phyloP scores from a whole-genome alignment of 2,329 filamentous ascomycete species.

The Alternaria sp. region DNA sequence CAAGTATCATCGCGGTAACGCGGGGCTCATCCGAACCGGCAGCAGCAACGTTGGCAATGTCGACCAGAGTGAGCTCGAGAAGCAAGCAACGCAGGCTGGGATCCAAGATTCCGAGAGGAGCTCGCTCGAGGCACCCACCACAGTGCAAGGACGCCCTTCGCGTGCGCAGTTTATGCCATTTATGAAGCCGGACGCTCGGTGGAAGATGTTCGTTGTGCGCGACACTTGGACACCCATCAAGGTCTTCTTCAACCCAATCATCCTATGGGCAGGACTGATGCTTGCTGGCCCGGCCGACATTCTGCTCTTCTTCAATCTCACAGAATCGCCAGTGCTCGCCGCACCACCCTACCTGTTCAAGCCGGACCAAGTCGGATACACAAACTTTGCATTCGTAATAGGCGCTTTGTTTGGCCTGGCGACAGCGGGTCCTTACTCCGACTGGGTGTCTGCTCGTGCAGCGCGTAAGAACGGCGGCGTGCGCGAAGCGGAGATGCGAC shows the following conservation, averaged over 20 bases:
- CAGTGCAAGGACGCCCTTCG: constrained; percentile 51
- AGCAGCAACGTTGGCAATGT: neutral
- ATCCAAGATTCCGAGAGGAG: constrained; percentile 37
- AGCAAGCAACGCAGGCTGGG: constrained; percentile 32
- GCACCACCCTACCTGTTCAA: constrained; percentile 58
- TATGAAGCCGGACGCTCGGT: constrained; percentile 50
- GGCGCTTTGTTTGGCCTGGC: constrained; percentile 63
- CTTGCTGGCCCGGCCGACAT: constrained; percentile 52
- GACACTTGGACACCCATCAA: constrained; percentile 54
- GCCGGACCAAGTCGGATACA: constrained; percentile 58
- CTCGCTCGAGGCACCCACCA: constrained; percentile 23
- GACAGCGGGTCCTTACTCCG: constrained; percentile 64
- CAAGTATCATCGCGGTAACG: constrained; percentile 49
- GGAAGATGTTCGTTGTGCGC: constrained; percentile 54
- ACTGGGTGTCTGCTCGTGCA: constrained; percentile 64
- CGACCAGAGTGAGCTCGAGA: constrained; percentile 35
- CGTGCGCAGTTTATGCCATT: constrained; percentile 52
- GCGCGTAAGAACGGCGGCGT: constrained; percentile 64
- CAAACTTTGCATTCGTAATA: constrained; percentile 58
- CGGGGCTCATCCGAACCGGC: neutral
- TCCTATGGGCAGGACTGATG: constrained; percentile 50
- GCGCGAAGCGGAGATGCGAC: constrained; percentile 66
- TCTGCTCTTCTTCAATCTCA: constrained; percentile 62
- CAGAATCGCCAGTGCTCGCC: constrained; percentile 58
- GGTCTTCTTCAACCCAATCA: constrained; percentile 58